Evolutionary conservation across 495 filamentous ascomycete genomes (phyloP), one percentile per base, ranked within the genome.

Genomic region (Lichenothelia convexa): DNA sequence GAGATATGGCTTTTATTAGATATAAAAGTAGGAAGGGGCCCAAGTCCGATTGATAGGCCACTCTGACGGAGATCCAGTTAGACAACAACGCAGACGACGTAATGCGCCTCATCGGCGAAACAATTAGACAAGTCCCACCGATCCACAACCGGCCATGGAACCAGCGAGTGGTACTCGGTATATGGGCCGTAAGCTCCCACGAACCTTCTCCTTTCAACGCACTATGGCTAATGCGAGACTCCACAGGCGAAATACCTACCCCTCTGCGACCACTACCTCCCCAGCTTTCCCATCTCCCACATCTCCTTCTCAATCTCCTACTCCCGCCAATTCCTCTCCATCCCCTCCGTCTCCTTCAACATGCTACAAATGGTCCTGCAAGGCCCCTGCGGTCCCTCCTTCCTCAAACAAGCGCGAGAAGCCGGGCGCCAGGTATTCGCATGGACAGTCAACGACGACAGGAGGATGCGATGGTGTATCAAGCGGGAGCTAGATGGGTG

Each of bases 371-470:
- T 63, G 26, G 50, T 68, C 21, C 62, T 93, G 30, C 65, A 81
- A 33, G 68, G 73, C 0, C 75, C 76, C 0, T 43, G 56, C 35
- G 80, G 83, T 1, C 41, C 56, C 6, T 54, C 52, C 2, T 89
- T 93, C 57, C 38, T 82, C 9, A 62, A 64, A 1, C 69, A 80
- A 16, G 65, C 65, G 6, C 61, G 61, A 30, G 50, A 54, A 36
- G 54, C 59, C 4, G 59, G 61, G 13, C 67, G 78, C 15, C 61
- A 64, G 9, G 54, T 93, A 5, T 78, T 71, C 46, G 60, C 70
- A 1, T 95, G 86, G 86, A 93, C 87, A 0, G 80, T 92, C 16
- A 91, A 94, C 44, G 69, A 75, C 3, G 65, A 67, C 35, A 51
- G 56, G 9, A 61, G 68, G 49, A 93, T 93, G 84, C 60, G 69